Evolutionary conservation across 805 yeast species (phyloP).

Genomic region (Blastobotrys americana): DNA sequence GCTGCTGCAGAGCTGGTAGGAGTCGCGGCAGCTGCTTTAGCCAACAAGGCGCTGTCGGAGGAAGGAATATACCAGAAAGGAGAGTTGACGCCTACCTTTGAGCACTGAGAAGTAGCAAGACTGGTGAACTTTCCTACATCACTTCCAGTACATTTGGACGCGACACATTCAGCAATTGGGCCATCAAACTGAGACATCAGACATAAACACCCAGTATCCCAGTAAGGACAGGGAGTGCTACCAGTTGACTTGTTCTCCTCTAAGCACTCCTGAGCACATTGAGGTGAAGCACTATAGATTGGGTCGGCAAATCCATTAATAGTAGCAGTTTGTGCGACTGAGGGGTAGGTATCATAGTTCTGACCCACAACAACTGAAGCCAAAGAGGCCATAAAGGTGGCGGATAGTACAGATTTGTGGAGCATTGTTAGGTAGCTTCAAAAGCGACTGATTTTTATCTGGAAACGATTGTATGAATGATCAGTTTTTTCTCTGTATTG

Average conservation of each 20-base stretch:
- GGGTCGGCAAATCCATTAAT: conserved; percentile 44
- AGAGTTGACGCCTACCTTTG: conserved; percentile 32
- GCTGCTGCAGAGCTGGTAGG: background rate
- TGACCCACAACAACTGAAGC: conserved; percentile 10
- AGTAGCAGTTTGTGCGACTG: conserved; percentile 40
- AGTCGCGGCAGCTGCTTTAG: conserved; percentile 3
- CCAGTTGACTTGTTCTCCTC: conserved; percentile 21
- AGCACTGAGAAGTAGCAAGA: conserved; percentile 21
- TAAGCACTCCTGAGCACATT: conserved; percentile 36
- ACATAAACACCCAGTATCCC: conserved; percentile 47
- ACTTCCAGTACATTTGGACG: conserved; percentile 32
- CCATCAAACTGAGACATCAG: conserved; percentile 44
- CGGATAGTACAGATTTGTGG: too few species aligned
- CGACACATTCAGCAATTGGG: conserved; percentile 38
- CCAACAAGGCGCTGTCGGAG: conserved; percentile 3
- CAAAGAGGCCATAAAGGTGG: too few species aligned
- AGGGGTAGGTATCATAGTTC: conserved; percentile 34
- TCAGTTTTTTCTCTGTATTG: too few species aligned
- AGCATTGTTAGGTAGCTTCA: too few species aligned
- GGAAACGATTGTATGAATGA: too few species aligned
- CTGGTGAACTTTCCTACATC: conserved; percentile 36
- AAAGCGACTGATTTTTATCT: too few species aligned
- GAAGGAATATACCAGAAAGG: conserved; percentile 10
- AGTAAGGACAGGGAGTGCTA: conserved; percentile 44
- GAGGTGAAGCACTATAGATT: conserved; percentile 33